Evolutionary conservation across 2,329 filamentous ascomycete genomes (phyloP).

Genomic region (Endoconidiophora polonica): DNA sequence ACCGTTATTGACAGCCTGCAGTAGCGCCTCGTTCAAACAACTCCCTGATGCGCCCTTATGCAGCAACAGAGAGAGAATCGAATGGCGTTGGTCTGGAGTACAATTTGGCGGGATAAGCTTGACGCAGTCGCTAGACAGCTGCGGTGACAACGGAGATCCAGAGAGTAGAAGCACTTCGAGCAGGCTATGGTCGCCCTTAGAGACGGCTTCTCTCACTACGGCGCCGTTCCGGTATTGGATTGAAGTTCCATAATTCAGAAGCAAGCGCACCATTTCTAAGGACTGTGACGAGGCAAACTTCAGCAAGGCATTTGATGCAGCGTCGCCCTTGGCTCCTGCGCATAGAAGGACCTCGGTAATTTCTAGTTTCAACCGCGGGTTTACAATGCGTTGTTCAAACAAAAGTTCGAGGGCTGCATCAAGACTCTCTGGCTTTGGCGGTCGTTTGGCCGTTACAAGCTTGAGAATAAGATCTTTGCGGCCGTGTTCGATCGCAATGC

Average conservation of each 20-base stretch:
- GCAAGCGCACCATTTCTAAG: constrained; percentile 36
- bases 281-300: constrained; percentile 33
- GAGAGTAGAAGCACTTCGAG: constrained; percentile 31
- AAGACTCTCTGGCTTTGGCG: constrained; percentile 31
- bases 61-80: constrained; percentile 29
- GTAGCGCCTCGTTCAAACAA: constrained; percentile 31
- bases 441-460: constrained; percentile 34
- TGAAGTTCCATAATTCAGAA: constrained; percentile 36
- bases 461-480: constrained; percentile 38
- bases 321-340: constrained; percentile 37
- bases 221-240: constrained; percentile 36
- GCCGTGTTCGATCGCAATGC: constrained; percentile 29
- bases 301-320: constrained; percentile 31
- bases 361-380: constrained; percentile 31
- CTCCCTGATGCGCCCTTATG: constrained; percentile 33
- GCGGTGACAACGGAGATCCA: constrained; percentile 26
- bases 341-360: constrained; percentile 41
- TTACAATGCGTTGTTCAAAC: constrained; percentile 28
- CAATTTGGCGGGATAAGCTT: constrained; percentile 31
- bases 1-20: constrained; percentile 31
- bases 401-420: constrained; percentile 34
- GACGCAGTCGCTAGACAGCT: constrained; percentile 34
- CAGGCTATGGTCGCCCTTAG: constrained; percentile 28
- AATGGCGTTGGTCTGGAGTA: constrained; percentile 27
- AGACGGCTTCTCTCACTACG: constrained; percentile 32